A percentile compares a stretch with the other conserved stretches of the same genome.
Evolutionary conservation across 2,329 filamentous ascomycete genomes (phyloP).

Genomic region (Talaromyces sp.): DNA sequence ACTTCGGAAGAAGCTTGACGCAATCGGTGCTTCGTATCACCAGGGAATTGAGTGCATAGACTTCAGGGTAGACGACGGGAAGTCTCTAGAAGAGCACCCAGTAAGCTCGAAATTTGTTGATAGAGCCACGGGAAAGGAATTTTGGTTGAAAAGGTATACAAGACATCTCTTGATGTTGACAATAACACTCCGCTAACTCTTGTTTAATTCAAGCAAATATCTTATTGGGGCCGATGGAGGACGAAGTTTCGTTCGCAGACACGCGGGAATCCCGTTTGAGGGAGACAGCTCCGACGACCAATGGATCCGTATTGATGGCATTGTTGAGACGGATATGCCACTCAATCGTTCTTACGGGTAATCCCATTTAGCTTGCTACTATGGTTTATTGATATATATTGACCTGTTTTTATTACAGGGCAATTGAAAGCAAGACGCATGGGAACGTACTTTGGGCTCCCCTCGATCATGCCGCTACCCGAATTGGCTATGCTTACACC

Average conservation of each 20-base stretch:
- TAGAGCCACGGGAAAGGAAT: too few relatives aligned
- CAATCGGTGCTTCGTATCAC: neutral
- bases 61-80: neutral
- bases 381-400: too few relatives aligned
- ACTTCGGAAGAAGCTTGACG: slow-evolving; percentile 39
- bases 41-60: neutral
- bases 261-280: slow-evolving; percentile 35
- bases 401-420: neutral
- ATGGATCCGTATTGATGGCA: slow-evolving; percentile 22
- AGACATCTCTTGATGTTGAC: too few relatives aligned
- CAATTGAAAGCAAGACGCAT: slow-evolving; percentile 18
- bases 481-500: slow-evolving; percentile 20
- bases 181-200: too few relatives aligned
- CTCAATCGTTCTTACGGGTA: slow-evolving; percentile 19
- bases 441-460: slow-evolving; percentile 31
- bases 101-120: neutral
- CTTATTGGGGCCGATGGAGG: slow-evolving; percentile 49
- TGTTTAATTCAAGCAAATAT: slow-evolving; percentile 6
- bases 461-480: slow-evolving; percentile 19
- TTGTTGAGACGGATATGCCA: slow-evolving; percentile 27
- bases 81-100: neutral
- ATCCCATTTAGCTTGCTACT: neutral
- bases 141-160: too few relatives aligned
- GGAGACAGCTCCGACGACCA: slow-evolving; percentile 32
- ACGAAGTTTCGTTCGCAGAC: slow-evolving; percentile 41